Evolutionary conservation across 2,329 filamentous ascomycete genomes (phyloP).

Genomic region (Hirsutella thompsonii): DNA sequence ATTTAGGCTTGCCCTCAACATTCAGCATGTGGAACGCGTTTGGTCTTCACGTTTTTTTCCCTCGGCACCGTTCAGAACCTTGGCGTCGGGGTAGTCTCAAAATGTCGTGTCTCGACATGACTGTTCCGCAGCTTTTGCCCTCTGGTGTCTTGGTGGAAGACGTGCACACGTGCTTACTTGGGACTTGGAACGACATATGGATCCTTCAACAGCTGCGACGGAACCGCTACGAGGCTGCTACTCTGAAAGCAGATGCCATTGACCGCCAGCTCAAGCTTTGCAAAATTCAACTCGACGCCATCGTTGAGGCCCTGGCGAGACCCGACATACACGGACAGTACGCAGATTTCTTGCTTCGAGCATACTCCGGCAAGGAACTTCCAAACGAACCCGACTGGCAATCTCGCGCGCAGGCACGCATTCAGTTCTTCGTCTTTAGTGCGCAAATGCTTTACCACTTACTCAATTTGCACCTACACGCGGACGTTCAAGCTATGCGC

Average conservation of each 20-base stretch:
- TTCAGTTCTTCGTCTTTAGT: constrained; percentile 18
- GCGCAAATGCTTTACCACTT: constrained; percentile 22
- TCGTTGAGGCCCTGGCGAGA: constrained; percentile 6
- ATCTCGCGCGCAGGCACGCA: constrained; percentile 11
- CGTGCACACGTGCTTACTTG: constrained; percentile 19
- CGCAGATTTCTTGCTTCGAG: constrained; percentile 9
- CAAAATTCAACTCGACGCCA: constrained; percentile 9
- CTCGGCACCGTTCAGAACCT: constrained; percentile 18
- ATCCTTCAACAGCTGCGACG: constrained; percentile 13
- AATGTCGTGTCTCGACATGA: constrained; percentile 16
- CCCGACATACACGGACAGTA: constrained; percentile 7
- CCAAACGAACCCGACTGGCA: constrained; percentile 12
- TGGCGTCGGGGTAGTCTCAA: constrained; percentile 14
- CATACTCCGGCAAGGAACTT: constrained; percentile 16
- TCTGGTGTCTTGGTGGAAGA: constrained; percentile 19
- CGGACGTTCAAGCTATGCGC: constrained; percentile 15
- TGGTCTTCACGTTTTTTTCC: constrained; percentile 23
- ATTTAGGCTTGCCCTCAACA: constrained; percentile 18
- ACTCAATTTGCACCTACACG: constrained; percentile 20
- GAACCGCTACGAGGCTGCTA: constrained; percentile 7
- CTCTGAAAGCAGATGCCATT: constrained; percentile 1
- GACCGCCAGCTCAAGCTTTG: constrained; percentile 6
- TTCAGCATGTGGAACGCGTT: constrained; percentile 23
- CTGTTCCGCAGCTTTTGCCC: constrained; percentile 13
- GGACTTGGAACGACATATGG: constrained; percentile 17